Evolutionary conservation across 352 stramenopile genomes (phyloP).

Genomic region (Pythium guiyangense): DNA sequence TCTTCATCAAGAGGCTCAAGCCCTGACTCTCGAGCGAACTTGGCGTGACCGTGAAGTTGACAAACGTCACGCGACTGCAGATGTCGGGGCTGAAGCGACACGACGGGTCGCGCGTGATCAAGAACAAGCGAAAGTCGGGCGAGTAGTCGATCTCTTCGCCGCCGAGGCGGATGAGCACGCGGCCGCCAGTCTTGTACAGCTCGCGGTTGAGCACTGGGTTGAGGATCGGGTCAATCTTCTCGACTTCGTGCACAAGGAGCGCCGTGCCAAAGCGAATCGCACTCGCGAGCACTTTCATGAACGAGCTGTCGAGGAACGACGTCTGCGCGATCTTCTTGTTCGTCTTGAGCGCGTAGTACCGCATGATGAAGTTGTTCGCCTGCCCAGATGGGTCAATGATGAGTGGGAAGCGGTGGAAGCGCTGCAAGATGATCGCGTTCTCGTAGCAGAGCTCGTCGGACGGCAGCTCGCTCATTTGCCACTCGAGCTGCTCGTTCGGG

Average conservation of each 20-base stretch:
- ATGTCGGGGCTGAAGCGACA: constrained; percentile 98
- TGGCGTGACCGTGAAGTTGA: constrained; percentile 99
- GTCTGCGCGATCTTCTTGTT: constrained; percentile 96
- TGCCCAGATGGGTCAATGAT: constrained; percentile 99
- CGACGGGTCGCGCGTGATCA: constrained; percentile 97
- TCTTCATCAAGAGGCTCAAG: constrained; percentile 94
- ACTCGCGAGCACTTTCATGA: constrained; percentile 99
- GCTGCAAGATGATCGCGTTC: constrained; percentile 98
- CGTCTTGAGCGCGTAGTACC: constrained; percentile 92
- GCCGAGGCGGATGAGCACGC: constrained; percentile 96
- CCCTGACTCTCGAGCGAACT: constrained; percentile 97
- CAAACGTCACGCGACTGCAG: constrained; percentile 97
- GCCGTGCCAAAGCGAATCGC: constrained; percentile 99
- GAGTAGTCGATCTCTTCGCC: constrained; percentile 99
- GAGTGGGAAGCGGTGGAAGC: constrained; percentile 97
- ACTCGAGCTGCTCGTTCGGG: constrained; percentile 92
- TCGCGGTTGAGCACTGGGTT: constrained; percentile 99
- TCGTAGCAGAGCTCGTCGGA: constrained; percentile 97
- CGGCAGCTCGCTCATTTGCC: constrained; percentile 95
- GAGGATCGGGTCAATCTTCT: constrained; percentile 98
- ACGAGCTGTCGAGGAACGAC: constrained; percentile 98
- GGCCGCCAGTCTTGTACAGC: constrained; percentile 97
- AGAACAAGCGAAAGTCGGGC: constrained; percentile 97
- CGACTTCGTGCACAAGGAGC: constrained; percentile 98
- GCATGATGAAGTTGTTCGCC: constrained; percentile 98